Evolutionary conservation across 257 asterid genomes (phyloP).

Genomic region (Capsicum pubescens): DNA sequence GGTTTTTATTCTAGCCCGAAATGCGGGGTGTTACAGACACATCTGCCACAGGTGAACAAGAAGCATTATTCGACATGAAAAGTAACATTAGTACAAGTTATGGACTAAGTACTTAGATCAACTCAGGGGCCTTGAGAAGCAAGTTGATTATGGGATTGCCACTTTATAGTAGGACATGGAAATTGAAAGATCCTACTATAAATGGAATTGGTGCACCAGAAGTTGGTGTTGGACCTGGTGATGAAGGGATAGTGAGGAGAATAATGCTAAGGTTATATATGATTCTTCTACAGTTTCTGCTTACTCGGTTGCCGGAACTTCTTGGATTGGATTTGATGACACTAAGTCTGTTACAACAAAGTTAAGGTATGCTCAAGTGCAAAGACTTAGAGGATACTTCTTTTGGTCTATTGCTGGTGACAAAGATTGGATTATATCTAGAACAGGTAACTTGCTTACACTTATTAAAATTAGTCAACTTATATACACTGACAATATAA

Average conservation of each 20-base stretch:
- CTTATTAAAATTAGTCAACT: not conserved
- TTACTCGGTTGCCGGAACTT: constrained; percentile 64
- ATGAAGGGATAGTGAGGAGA: constrained; percentile 32
- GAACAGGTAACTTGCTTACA: constrained; percentile 47
- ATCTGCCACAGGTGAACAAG: constrained; percentile 68
- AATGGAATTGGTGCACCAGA: constrained; percentile 74
- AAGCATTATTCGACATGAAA: constrained; percentile 64
- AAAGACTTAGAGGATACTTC: constrained; percentile 71
- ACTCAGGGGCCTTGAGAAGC: constrained; percentile 54
- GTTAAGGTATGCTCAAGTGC: constrained; percentile 52
- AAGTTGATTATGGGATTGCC: constrained; percentile 83
- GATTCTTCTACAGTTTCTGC: constrained; percentile 60
- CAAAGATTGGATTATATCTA: constrained; percentile 59
- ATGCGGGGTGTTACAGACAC: no score
- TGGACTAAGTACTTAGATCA: constrained; percentile 71
- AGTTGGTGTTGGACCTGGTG: constrained; percentile 66
- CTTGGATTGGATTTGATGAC: constrained; percentile 88
- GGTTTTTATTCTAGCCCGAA: no score
- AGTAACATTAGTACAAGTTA: constrained; percentile 68
- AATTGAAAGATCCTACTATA: constrained; percentile 49
- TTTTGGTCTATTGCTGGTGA: constrained; percentile 80
- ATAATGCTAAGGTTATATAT: constrained; percentile 55
- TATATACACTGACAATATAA: not conserved
- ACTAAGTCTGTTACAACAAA: constrained; percentile 43
- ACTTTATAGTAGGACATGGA: constrained; percentile 79